Conservation (phyloP, 2,329 filamentous ascomycete genomes). For the Microthyrium microscopicum region DNA sequence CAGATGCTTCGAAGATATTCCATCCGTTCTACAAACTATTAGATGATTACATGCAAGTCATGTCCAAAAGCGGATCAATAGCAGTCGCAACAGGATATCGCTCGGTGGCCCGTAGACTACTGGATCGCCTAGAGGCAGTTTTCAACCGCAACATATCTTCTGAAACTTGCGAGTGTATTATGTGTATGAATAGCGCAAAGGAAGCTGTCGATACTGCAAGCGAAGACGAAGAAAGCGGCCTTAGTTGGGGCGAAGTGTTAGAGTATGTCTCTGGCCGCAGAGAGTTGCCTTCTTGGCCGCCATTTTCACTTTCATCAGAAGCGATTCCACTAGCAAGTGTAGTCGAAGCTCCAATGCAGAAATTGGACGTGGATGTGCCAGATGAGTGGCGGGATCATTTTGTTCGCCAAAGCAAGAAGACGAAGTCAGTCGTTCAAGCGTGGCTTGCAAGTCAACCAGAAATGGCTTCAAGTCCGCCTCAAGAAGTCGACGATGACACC, state of each 20-base stretch:
- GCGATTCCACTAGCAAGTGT: conserved; percentile 32
- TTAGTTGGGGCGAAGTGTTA: conserved; percentile 91
- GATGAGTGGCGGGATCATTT: conserved; percentile 90
- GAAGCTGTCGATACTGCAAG: conserved; percentile 18
- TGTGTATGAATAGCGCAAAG: conserved; percentile 44
- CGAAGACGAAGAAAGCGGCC: conserved; percentile 44
- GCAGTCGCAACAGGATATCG: conserved; percentile 91
- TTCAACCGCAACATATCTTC: conserved; percentile 84
- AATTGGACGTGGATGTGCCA: conserved; percentile 85
- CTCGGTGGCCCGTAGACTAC: conserved; percentile 74
- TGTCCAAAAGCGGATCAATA: conserved; percentile 70
- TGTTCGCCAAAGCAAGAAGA: conserved; percentile 80
- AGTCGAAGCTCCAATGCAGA: conserved; percentile 45
- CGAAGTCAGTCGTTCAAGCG: conserved; percentile 73
- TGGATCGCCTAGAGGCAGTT: conserved; percentile 84
- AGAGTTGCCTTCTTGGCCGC: conserved; percentile 76
- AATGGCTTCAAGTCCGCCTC: conserved; percentile 55
- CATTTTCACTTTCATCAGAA: conserved; percentile 53
- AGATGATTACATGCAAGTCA: conserved; percentile 69
- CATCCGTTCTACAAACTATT: conserved; percentile 67
- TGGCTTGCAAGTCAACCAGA: conserved; percentile 76
- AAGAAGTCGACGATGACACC: conserved; percentile 88
- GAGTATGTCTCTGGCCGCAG: conserved; percentile 82
- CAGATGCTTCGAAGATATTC: conserved; percentile 59
- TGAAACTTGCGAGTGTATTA: conserved; percentile 69